Conservation (phyloP, 2,329 filamentous ascomycete species). For the Trichoderma endophyticum region DNA sequence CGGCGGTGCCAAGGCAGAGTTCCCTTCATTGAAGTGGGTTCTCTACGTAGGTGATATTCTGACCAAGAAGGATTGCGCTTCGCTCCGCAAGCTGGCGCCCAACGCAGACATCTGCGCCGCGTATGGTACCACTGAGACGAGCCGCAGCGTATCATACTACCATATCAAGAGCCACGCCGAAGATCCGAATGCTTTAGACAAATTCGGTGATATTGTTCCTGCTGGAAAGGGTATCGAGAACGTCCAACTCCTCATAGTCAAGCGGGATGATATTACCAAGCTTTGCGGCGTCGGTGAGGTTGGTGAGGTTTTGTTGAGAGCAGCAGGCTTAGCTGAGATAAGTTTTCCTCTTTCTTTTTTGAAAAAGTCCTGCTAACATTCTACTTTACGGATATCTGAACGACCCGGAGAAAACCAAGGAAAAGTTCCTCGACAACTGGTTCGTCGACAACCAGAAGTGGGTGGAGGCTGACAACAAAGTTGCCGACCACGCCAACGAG, state of each 20-base stretch:
- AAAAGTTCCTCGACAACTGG: conserved; percentile 84
- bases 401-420: conserved; percentile 55
- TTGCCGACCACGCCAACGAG: conserved; percentile 45
- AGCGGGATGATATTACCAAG: conserved; percentile 61
- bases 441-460: conserved; percentile 72
- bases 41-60: conserved; percentile 93
- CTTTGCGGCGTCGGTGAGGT: conserved; percentile 77
- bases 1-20: conserved; percentile 74
- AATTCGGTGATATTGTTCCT: conserved; percentile 66
- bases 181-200: conserved; percentile 52
- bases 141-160: conserved; percentile 63
- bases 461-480: conserved; percentile 59
- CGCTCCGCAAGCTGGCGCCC: conserved; percentile 72
- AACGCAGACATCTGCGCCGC: conserved; percentile 79
- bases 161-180: conserved; percentile 70
- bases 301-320: conserved; percentile 80
- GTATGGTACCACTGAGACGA: conserved; percentile 86
- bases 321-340: conserved; percentile 73
- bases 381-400: conserved; percentile 59
- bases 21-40: conserved; percentile 71
- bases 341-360: background rate
- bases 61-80: conserved; percentile 76
- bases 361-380: background rate
- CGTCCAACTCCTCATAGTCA: conserved; percentile 83
- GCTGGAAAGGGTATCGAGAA: conserved; percentile 84